These are phyloP conservation scores for Linum trigynum DNA, from an alignment of 345 rosid species.

Conservation along the genomic window DNA sequence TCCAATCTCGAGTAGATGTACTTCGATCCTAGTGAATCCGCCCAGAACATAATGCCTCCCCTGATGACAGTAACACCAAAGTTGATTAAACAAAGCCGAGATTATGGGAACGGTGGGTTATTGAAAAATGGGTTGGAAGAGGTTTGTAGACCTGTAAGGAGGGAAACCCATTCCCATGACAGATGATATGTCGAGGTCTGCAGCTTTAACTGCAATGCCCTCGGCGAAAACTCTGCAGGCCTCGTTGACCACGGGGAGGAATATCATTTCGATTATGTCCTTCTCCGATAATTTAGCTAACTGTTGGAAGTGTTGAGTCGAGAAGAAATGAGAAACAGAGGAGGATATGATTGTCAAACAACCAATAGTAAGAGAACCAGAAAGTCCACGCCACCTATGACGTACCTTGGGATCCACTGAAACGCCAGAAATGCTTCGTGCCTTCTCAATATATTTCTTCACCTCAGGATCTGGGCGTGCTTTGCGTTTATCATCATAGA, in stretches of 20 bases:
- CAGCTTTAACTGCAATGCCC: constrained; percentile 88
- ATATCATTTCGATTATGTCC: constrained; percentile 85
- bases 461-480: constrained; percentile 84
- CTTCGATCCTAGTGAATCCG: constrained; percentile 69
- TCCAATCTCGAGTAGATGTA: constrained; percentile 59
- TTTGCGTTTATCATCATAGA: constrained; percentile 70
- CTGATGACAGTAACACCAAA: constrained; percentile 13
- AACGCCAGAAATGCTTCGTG: constrained; percentile 72
- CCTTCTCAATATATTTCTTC: constrained; percentile 65
- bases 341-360: not conserved
- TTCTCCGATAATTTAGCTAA: constrained; percentile 54
- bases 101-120: not conserved
- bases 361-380: not conserved
- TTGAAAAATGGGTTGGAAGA: not conserved
- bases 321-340: not conserved
- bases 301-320: constrained; percentile 30
- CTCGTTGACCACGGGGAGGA: constrained; percentile 93
- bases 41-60: constrained; percentile 98
- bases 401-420: constrained; percentile 62
- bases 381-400: not conserved
- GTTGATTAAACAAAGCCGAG: not conserved
- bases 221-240: constrained; percentile 87
- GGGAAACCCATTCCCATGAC: constrained; percentile 98
- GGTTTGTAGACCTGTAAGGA: constrained; percentile 54
- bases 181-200: constrained; percentile 81